phyloP scores from a whole-genome alignment of 345 rosid genomes.

The Salix brachista region DNA sequence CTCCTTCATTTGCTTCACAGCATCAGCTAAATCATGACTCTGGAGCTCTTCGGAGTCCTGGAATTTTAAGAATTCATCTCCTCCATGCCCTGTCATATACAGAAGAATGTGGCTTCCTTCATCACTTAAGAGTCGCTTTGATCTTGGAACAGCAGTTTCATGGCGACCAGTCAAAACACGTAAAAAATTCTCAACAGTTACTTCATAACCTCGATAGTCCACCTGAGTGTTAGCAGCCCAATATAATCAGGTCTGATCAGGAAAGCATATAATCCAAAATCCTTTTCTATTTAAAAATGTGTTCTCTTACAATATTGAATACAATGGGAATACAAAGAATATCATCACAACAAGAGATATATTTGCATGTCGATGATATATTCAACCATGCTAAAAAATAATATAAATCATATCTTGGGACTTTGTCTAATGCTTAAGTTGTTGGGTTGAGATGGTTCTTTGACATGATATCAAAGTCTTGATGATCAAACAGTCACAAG shows the following conservation, averaged over 20 bases:
- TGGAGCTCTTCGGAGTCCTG: slow-evolving; percentile 98
- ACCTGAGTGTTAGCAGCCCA: slow-evolving; percentile 52
- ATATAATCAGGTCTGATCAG: slow-evolving; percentile 23
- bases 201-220: slow-evolving; percentile 98
- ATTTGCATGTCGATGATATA: not conserved
- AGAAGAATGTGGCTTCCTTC: slow-evolving; percentile 97
- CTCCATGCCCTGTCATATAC: slow-evolving; percentile 99
- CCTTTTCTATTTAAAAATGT: not conserved
- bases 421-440: too few species aligned
- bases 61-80: slow-evolving; percentile 92
- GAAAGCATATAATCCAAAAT: not conserved
- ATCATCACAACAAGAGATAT: not conserved
- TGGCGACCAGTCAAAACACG: slow-evolving; percentile 95
- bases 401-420: too few species aligned
- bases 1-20: slow-evolving; percentile 98
- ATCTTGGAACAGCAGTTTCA: slow-evolving; percentile 90
- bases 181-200: slow-evolving; percentile 81
- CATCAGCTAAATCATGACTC: slow-evolving; percentile 99
- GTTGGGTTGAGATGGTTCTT: too few species aligned
- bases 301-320: not conserved
- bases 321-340: not conserved
- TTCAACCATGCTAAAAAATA: too few species aligned
- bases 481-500: too few species aligned
- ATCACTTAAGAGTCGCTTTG: slow-evolving; percentile 95
- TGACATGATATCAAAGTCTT: too few species aligned